Evolutionary conservation across 331 rosid genomes (phyloP), one percentile per base, ranked within the genome.

Genomic region (Dryas integrifolia): DNA sequence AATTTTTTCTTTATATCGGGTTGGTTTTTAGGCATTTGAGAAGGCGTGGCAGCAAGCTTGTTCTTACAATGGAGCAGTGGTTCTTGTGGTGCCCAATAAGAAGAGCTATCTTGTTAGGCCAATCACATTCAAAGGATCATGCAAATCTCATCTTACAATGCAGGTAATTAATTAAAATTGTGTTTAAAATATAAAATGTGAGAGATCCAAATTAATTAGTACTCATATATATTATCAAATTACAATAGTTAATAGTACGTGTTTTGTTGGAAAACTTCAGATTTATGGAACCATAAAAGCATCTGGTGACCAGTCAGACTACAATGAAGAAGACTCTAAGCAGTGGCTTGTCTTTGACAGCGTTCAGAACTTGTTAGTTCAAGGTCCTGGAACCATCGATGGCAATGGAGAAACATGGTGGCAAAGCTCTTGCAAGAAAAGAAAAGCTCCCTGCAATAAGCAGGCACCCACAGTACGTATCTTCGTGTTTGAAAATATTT

Each of bases 321-420:
- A 89, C 70, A 39, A 30, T 30, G 35, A 30, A 30, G 35, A 82
- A 30, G 89, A 85, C 51, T 9, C 55, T 4, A 58, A 30, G 14
- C 81, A 83, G 56, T 92, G 96, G 97, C 80, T 92, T 45, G 7
- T 67, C 16, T 92, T 92, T 16, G 82, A 77, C 0, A 40, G 35
- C 6, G 76, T 89, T 74, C 8, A 81, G 13, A 71, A 66, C 41
- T 72, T 89, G 8, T 6, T 30, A 21, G 81, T 92, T 48, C 44
- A 71, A 30, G 96, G 97, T 62, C 85, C 89, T 35, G 97, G 97
- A 81, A 87, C 88, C 78, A 44, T 92, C 69, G 49, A 86, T 73
- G 97, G 97, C 57, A 86, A 87, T 13, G 97, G 97, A 9, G 51
- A 83, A 11, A 47, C 71, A 14, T 92, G 97, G 97, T 92, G 97